Evolutionary conservation across 441 rosid species (phyloP).

Genomic region (Corymbia citriodora): DNA sequence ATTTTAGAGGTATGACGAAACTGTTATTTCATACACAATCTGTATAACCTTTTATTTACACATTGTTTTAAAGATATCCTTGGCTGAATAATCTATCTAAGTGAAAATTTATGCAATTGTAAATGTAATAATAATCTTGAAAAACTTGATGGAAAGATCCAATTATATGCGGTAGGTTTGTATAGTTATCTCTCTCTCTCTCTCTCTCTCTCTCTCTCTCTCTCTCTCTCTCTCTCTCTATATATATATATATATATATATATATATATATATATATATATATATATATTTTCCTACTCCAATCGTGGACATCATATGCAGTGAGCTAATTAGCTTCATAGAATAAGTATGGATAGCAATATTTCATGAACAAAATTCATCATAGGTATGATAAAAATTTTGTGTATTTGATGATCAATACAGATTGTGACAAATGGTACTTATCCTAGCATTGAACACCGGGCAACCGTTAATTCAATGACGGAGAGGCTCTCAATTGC

Average conservation of each 20-base stretch:
- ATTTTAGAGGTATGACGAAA: background rate
- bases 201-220: too few species aligned
- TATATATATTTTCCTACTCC: background rate
- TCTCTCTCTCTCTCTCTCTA: too few species aligned
- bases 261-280: background rate
- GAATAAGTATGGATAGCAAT: too few species aligned
- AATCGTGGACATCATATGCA: background rate
- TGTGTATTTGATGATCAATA: background rate
- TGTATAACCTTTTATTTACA: background rate
- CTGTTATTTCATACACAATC: background rate
- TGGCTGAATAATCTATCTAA: background rate
- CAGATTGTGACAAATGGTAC: slow-evolving; percentile 37
- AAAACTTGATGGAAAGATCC: too few species aligned
- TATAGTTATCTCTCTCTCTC: too few species aligned
- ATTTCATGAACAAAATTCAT: background rate
- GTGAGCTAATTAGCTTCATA: background rate
- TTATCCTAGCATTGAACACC: slow-evolving; percentile 29
- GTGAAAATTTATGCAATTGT: background rate
- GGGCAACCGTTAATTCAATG: slow-evolving; percentile 24
- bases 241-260: too few species aligned
- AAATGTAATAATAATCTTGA: background rate
- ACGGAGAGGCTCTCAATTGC: slow-evolving; percentile 43
- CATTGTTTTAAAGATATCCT: background rate
- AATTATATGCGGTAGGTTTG: too few species aligned
- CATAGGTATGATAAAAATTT: too few species aligned